These are phyloP conservation scores for Pythium insidiosum DNA, from an alignment of 352 stramenopile species.

Conservation along the genomic window DNA sequence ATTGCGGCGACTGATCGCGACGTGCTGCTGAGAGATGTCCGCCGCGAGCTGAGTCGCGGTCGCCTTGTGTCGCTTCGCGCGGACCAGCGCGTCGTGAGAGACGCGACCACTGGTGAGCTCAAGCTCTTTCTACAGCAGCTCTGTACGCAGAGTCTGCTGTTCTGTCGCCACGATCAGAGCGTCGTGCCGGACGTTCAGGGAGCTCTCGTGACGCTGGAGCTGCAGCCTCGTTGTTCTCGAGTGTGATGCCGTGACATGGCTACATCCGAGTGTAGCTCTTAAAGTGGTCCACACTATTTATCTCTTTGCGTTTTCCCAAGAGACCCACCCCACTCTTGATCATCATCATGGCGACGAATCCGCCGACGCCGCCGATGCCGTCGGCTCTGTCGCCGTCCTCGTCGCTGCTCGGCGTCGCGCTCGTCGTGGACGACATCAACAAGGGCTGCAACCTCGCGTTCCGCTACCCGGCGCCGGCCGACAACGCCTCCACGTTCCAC, in stretches of 20 bases:
- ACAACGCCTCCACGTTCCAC: slow-evolving; percentile 68
- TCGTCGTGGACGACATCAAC: slow-evolving; percentile 86
- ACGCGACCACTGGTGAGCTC: slow-evolving; percentile 4
- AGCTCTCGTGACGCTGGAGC: slow-evolving; percentile 3
- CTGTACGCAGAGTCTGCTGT: slow-evolving; percentile 35
- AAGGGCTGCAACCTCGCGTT: slow-evolving; percentile 85
- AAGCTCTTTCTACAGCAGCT: slow-evolving; percentile 44
- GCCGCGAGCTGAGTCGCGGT: slow-evolving; percentile 22
- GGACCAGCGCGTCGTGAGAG: neutral
- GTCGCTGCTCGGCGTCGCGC: slow-evolving; percentile 53
- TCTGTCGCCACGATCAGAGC: slow-evolving; percentile 33
- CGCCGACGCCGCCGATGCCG: neutral
- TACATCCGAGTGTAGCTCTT: too few species aligned
- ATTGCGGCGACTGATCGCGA: too few species aligned
- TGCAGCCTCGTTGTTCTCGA: too few species aligned
- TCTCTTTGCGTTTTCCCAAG: too few species aligned
- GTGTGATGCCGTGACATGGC: too few species aligned
- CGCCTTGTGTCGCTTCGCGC: slow-evolving; percentile 19
- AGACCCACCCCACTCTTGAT: too few species aligned
- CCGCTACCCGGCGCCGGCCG: slow-evolving; percentile 56
- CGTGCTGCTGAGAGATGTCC: slow-evolving; percentile 25
- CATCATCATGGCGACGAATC: too few species aligned
- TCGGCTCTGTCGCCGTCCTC: neutral
- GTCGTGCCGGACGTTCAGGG: slow-evolving; percentile 18
- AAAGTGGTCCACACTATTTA: too few species aligned